Percentiles rank a stretch among this genome's conserved stretches.
These are phyloP conservation scores for Ogataea salicorniae DNA, from an alignment of 805 yeast genomes.

Conservation along the genomic window DNA sequence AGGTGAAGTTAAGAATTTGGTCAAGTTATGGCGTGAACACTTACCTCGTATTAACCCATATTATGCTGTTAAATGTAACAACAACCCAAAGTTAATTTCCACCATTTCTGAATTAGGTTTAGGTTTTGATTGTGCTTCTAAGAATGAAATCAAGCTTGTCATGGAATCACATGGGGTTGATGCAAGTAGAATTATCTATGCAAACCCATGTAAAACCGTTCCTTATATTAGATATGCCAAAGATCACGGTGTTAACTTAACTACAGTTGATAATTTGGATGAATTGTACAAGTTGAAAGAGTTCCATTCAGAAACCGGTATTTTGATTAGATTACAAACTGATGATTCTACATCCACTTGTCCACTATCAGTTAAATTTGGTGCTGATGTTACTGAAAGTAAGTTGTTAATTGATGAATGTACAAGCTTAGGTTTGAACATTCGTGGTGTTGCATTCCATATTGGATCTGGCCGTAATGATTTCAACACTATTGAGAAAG, in stretches of 20 bases:
- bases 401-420: conserved; percentile 56
- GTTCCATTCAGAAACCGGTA: conserved; percentile 62
- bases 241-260: conserved; percentile 51
- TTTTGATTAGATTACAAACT: conserved; percentile 78
- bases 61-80: conserved; percentile 94
- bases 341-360: conserved; percentile 88
- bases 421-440: conserved; percentile 50
- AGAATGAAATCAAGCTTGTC: conserved; percentile 69
- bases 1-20: conserved; percentile 61
- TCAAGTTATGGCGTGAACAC: conserved; percentile 52
- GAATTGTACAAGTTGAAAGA: conserved; percentile 71
- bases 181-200: conserved; percentile 72
- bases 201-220: conserved; percentile 90
- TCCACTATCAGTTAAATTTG: conserved; percentile 82
- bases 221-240: conserved; percentile 73
- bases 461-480: conserved; percentile 92
- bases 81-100: conserved; percentile 54
- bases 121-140: conserved; percentile 92
- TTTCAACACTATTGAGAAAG: conserved; percentile 57
- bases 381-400: conserved; percentile 61
- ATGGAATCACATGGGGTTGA: conserved; percentile 51
- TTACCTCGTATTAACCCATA: conserved; percentile 80
- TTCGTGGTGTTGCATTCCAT: conserved; percentile 90
- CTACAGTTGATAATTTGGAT: conserved; percentile 86
- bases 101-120: conserved; percentile 58